Base-by-base conservation (phyloP, 208 protist species). In the Crithidia fasciculata region DNA sequence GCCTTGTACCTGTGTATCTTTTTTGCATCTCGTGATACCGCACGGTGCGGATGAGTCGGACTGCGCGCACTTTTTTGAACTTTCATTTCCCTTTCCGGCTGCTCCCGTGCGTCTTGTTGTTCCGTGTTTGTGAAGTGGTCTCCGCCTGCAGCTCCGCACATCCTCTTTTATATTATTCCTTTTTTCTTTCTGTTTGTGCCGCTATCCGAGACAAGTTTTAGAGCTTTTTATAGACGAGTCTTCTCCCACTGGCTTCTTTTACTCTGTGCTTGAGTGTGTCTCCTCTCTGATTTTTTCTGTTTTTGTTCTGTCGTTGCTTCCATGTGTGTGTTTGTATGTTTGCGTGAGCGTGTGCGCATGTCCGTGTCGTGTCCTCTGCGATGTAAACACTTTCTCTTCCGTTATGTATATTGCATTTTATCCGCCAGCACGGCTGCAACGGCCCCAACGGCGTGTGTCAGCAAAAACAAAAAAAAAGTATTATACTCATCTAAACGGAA, bases 351-450 rank as follows among this genome's bases (percentile, higher is more conserved):
- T 53, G 53, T 63, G 5, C 18, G 10, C 12, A 7, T 47, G 37
- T 58, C 19, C 1, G 54, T 28, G 47, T 13, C 8, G 41, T 28
- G 19, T 45, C 9, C 57, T 60, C 37, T 67, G 12, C 49, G 60
- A 75, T 75, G 59, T 75, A 69, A 53, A 61, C n/a, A 0, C 28
- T 28, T 28, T 28, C 28, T 28, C 28, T 28, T 36, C 6, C 55
- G 47, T 41, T 18, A 75, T 61, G 45, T 67, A 63, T 67, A 68
- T 40, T 57, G 16, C 8, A 9, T 15, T 59, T 58, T 56, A 8
- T 45, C 47, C 2, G 41, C 36, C 7, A n/a, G 28, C 36, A 44
- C 53, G 62, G 45, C 45, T 49, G 45, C 45, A 28, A 28, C 28
- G 28, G 28, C 28, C 28, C 28, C 28, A 28, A 1, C 1, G 28